Percentiles rank a stretch among this genome's conserved stretches.
Conservation (phyloP, 371 early-diverging fungal genomes). For the Syncephalastrum monosporum region DNA sequence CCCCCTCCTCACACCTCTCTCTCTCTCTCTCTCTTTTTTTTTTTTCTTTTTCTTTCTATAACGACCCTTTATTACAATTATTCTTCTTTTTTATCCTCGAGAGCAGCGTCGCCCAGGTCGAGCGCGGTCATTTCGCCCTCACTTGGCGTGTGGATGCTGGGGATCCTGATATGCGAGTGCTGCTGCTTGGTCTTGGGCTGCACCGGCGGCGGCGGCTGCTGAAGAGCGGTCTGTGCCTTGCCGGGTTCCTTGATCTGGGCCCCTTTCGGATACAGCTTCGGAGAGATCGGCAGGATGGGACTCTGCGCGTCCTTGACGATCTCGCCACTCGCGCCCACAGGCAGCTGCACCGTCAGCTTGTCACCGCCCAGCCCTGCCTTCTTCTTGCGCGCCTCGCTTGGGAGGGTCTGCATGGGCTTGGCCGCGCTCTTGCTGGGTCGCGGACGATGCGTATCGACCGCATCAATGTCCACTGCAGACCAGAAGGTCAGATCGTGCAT, state of each 20-base stretch:
- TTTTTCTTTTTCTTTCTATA: too few relatives aligned
- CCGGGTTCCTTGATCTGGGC: constrained; percentile 6
- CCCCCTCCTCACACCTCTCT: too few relatives aligned
- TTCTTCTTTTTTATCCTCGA: background rate
- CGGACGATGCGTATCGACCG: constrained; percentile 84
- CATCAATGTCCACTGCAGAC: constrained; percentile 70
- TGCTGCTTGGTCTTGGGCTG: background rate
- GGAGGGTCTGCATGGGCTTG: background rate
- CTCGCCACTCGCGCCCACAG: constrained; percentile 50
- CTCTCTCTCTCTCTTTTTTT: too few relatives aligned
- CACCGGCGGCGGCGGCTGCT: too few relatives aligned
- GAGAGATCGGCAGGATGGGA: constrained; percentile 49
- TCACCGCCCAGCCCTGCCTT: background rate
- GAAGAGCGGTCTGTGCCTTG: too few relatives aligned
- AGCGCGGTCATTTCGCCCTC: constrained; percentile 20
- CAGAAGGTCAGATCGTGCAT: background rate
- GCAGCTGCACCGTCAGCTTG: constrained; percentile 12
- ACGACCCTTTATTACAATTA: too few relatives aligned
- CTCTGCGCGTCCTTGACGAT: constrained; percentile 47
- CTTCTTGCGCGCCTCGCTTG: constrained; percentile 1
- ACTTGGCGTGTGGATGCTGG: background rate
- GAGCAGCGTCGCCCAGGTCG: constrained; percentile 23
- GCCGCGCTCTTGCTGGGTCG: constrained; percentile 30
- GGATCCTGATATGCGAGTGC: background rate
- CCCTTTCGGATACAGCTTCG: constrained; percentile 34